Conservation (phyloP, 2,329 filamentous ascomycete genomes). For the Knoxdaviesia capensis region DNA sequence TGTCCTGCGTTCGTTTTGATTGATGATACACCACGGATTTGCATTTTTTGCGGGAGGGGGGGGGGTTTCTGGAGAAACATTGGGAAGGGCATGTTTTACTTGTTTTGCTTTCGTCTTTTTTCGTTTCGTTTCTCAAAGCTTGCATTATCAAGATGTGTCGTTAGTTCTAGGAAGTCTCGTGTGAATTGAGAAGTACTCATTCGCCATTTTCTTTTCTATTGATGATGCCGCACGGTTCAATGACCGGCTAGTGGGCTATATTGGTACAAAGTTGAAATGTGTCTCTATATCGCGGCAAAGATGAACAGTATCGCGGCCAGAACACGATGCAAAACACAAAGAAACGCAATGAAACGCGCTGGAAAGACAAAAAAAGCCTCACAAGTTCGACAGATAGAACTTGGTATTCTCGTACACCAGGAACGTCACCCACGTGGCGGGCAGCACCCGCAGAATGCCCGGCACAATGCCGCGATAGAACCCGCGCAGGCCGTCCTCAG, state of each 20-base stretch:
- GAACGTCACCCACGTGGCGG: constrained; percentile 91
- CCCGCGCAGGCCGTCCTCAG: constrained; percentile 56
- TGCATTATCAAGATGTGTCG: too few species aligned
- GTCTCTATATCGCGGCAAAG: too few species aligned
- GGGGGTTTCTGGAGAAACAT: not conserved
- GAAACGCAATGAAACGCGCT: too few species aligned
- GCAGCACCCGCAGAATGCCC: constrained; percentile 76
- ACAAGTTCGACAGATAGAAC: constrained; percentile 34
- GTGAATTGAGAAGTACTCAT: too few species aligned
- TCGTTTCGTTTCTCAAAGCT: not conserved
- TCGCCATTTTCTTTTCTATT: too few species aligned
- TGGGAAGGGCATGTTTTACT: not conserved
- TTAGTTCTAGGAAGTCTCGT: too few species aligned
- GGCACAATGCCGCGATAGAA: constrained; percentile 87
- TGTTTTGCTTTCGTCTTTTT: not conserved
- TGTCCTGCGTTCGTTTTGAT: not conserved
- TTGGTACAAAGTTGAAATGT: too few species aligned
- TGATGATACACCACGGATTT: not conserved
- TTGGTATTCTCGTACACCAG: constrained; percentile 91
- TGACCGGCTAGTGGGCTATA: too few species aligned
- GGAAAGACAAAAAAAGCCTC: not conserved
- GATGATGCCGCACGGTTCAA: too few species aligned
- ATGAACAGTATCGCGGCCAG: too few species aligned
- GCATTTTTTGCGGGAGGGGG: not conserved
- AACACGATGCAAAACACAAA: too few species aligned